Percentiles rank a stretch among this genome's conserved stretches.
These are phyloP conservation scores for Gaultheria prostrata DNA, from an alignment of 148 eudicot species.

Conservation along the genomic window DNA sequence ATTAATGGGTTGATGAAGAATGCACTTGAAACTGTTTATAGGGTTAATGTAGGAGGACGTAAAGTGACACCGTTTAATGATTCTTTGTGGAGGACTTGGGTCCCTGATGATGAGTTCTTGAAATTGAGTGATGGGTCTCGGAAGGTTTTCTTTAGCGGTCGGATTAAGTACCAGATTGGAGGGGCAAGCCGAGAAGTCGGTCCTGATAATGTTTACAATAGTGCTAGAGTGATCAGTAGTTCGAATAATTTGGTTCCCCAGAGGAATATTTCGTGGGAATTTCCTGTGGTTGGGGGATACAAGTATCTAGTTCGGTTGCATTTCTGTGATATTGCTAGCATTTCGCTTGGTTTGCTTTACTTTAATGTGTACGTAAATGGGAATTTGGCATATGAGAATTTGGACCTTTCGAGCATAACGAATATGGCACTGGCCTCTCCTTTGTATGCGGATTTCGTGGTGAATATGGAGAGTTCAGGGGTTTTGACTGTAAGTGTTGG, in stretches of 20 bases:
- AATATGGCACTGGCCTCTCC: slow-evolving; percentile 61
- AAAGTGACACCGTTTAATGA: slow-evolving; percentile 97
- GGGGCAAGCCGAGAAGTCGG: slow-evolving; percentile 86
- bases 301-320: slow-evolving; percentile 70
- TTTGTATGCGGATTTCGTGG: slow-evolving; percentile 74
- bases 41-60: slow-evolving; percentile 80
- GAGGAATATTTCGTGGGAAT: slow-evolving; percentile 55
- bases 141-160: slow-evolving; percentile 58
- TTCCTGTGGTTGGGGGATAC: slow-evolving; percentile 54
- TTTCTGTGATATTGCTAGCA: slow-evolving; percentile 89
- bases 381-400: slow-evolving; percentile 49
- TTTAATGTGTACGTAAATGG: slow-evolving; percentile 83
- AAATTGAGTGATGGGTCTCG: slow-evolving; percentile 32
- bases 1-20: slow-evolving; percentile 51
- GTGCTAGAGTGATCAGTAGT: slow-evolving; percentile 60
- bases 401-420: slow-evolving; percentile 48
- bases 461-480: slow-evolving; percentile 38
- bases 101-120: slow-evolving; percentile 65
- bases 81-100: slow-evolving; percentile 92
- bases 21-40: slow-evolving; percentile 61
- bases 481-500: slow-evolving; percentile 55
- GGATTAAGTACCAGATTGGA: slow-evolving; percentile 59
- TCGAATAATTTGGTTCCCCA: slow-evolving; percentile 29
- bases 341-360: slow-evolving; percentile 46
- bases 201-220: slow-evolving; percentile 82